Conservation (phyloP, 441 rosid species). For the Theobroma grandiflorum region DNA sequence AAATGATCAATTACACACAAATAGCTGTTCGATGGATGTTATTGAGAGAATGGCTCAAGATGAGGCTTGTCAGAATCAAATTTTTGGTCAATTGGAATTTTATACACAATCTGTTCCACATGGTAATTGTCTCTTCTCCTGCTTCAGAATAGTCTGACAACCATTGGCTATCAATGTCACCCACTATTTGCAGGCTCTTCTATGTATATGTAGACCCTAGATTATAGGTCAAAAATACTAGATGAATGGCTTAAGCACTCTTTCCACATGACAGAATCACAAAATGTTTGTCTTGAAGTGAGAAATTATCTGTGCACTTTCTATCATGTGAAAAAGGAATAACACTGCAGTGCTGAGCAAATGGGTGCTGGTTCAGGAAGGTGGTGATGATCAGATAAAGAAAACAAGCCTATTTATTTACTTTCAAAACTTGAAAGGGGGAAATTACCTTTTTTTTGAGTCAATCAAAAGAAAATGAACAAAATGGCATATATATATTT, state of each 20-base stretch:
- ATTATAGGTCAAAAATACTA: conserved; percentile 17
- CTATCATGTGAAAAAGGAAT: not conserved
- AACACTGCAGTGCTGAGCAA: not conserved
- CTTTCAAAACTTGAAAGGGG: not conserved
- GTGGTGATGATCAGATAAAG: not conserved
- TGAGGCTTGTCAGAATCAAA: conserved; percentile 29
- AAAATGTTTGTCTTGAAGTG: not conserved
- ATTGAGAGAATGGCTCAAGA: conserved; percentile 24
- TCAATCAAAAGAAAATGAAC: not conserved
- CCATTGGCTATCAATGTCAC: conserved; percentile 14
- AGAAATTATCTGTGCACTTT: not conserved
- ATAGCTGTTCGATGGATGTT: conserved; percentile 13
- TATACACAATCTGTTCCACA: conserved; percentile 4
- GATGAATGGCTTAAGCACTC: conserved; percentile 24
- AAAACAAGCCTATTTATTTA: not conserved
- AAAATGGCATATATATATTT: not conserved
- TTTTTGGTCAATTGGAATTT: conserved; percentile 30
- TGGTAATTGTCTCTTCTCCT: conserved; percentile 33
- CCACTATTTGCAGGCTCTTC: conserved; percentile 16
- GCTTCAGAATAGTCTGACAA: conserved; percentile 26
- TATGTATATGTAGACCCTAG: not conserved
- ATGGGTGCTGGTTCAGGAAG: not conserved
- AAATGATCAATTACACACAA: conserved; percentile 1
- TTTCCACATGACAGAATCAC: not conserved
- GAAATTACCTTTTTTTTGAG: not conserved